Conservation (phyloP, 2,329 filamentous ascomycete species). For the Aureobasidium sp. region DNA sequence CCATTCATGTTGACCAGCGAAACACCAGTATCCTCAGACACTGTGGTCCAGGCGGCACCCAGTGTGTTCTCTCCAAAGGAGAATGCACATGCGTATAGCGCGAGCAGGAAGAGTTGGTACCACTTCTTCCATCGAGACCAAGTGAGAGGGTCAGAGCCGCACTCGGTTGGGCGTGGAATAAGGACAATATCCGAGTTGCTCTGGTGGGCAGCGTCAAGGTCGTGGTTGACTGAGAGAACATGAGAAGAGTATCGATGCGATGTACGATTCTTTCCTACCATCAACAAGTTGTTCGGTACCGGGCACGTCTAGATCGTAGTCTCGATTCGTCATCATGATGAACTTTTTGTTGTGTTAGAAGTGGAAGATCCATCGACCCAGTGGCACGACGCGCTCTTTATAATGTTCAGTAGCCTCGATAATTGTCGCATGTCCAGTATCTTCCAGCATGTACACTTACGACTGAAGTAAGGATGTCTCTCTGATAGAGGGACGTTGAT, state of each 20-base stretch:
- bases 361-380: too few relatives aligned
- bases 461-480: neutral
- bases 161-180: constrained; percentile 26
- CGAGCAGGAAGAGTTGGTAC: constrained; percentile 32
- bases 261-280: constrained; percentile 2
- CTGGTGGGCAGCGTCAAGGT: constrained; percentile 17
- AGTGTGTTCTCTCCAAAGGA: constrained; percentile 34
- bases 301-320: constrained; percentile 22
- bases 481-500: constrained; percentile 6
- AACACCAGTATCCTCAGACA: constrained; percentile 31
- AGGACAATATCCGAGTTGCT: constrained; percentile 25
- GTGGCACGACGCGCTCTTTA: neutral
- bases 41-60: constrained; percentile 34
- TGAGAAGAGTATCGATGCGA: neutral
- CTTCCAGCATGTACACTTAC: neutral
- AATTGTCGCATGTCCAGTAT: neutral
- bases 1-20: constrained; percentile 34
- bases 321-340: neutral
- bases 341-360: neutral
- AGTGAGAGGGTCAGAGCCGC: constrained; percentile 21
- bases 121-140: constrained; percentile 31
- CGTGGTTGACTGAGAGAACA: constrained; percentile 9
- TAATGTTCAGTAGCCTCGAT: neutral
- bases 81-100: constrained; percentile 33
- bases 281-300: constrained; percentile 29